Conservation (phyloP, 768 basidiomycete genomes). For the Porpolomopsis calyptriformis region DNA sequence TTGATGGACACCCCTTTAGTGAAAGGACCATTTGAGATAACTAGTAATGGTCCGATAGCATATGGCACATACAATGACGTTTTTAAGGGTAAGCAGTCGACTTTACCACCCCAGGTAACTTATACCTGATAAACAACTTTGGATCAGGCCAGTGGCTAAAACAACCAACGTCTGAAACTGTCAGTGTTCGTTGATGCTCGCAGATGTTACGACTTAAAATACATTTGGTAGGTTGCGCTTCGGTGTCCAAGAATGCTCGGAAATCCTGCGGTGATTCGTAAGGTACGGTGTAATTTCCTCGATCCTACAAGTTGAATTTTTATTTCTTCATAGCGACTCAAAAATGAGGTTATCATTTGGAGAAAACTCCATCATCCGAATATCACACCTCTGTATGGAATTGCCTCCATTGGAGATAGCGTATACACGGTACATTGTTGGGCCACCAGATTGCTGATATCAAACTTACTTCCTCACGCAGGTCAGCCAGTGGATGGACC, state of each 20-base stretch:
- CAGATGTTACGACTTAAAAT: no score
- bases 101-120: neutral
- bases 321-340: slow-evolving; percentile 25
- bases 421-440: slow-evolving; percentile 22
- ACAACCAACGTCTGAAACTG: neutral
- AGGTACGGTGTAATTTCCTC: slow-evolving; percentile 15
- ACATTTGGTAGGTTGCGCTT: slow-evolving; percentile 31
- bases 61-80: slow-evolving; percentile 32
- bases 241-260: slow-evolving; percentile 26
- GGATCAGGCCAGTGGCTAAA: slow-evolving; percentile 18
- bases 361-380: slow-evolving; percentile 31
- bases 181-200: neutral
- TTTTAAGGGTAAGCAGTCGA: slow-evolving; percentile 21
- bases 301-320: neutral
- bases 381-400: slow-evolving; percentile 29
- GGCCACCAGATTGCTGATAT: neutral
- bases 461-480: slow-evolving; percentile 9
- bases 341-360: slow-evolving; percentile 34
- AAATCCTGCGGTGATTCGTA: slow-evolving; percentile 24
- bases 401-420: slow-evolving; percentile 22
- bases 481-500: slow-evolving; percentile 40
- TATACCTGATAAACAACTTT: neutral
- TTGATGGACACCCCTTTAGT: slow-evolving; percentile 19
- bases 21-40: slow-evolving; percentile 29
- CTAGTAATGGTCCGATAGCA: slow-evolving; percentile 20